Conservation (phyloP, 2,329 filamentous ascomycete genomes). For the Monosporascus ibericus region DNA sequence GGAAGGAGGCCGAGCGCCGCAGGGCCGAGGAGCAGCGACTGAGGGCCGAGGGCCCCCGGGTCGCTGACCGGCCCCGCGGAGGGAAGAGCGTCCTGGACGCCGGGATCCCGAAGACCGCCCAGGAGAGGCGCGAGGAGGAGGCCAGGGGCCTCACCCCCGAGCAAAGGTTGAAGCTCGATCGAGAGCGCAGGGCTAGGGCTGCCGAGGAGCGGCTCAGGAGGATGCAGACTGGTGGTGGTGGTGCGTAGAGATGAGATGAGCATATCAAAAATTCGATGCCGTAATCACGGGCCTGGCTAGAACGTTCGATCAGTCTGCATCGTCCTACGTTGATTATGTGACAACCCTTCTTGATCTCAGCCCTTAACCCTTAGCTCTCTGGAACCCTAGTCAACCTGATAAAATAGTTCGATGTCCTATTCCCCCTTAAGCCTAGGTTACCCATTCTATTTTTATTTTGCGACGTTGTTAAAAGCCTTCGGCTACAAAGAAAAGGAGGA, state of each 20-base stretch:
- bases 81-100: constrained; percentile 52
- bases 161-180: constrained; percentile 75
- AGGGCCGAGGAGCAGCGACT: constrained; percentile 70
- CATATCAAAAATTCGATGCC: too few species aligned
- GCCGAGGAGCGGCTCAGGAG: constrained; percentile 80
- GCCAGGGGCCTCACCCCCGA: constrained; percentile 79
- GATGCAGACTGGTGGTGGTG: constrained; percentile 44
- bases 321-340: too few species aligned
- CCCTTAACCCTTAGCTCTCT: too few species aligned
- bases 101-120: constrained; percentile 62
- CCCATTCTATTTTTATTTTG: too few species aligned
- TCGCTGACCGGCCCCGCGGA: constrained; percentile 31
- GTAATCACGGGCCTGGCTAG: too few species aligned
- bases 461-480: too few species aligned
- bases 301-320: too few species aligned
- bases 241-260: constrained; percentile 3
- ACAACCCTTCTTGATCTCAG: too few species aligned
- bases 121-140: constrained; percentile 80
- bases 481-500: too few species aligned
- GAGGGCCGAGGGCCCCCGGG: constrained; percentile 57
- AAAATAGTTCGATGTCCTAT: too few species aligned
- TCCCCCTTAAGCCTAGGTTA: too few species aligned
- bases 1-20: constrained; percentile 64
- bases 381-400: too few species aligned
- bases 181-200: constrained; percentile 83